These are phyloP conservation scores for Chlorella sorokiniana DNA, from an alignment of 139 green algal genomes.

Conservation along the genomic window DNA sequence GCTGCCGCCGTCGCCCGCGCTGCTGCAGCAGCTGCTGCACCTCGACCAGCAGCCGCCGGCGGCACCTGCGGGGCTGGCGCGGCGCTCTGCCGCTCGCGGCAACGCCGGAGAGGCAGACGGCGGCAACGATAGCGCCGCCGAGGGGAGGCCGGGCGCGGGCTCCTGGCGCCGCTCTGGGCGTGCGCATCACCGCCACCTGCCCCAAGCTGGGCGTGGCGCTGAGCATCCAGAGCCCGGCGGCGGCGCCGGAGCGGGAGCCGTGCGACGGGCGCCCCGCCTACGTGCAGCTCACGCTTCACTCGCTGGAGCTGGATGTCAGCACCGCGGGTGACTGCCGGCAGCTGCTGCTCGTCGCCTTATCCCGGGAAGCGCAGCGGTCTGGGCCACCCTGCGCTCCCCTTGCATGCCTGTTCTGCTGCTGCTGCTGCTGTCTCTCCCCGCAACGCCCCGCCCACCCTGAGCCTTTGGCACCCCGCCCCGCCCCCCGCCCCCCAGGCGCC, in stretches of 20 bases:
- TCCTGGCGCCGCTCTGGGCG: not conserved
- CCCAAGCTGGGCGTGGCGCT: conserved; percentile 55
- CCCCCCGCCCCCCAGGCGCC: not conserved
- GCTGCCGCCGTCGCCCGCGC: not conserved
- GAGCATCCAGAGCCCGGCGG: conserved; percentile 15
- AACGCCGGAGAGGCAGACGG: not conserved
- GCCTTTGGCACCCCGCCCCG: not conserved
- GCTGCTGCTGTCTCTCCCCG: not conserved
- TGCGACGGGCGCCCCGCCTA: not conserved
- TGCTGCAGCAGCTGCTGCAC: conserved; percentile 39
- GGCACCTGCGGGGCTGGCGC: not conserved
- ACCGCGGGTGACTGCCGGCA: not conserved
- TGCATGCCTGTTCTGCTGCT: conserved; percentile 16
- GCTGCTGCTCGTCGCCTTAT: no score
- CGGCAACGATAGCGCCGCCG: not conserved
- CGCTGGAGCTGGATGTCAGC: conserved; percentile 15
- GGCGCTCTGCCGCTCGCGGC: not conserved
- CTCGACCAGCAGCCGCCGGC: conserved; percentile 13
- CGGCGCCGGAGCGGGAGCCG: not conserved
- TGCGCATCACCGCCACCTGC: conserved; percentile 37
- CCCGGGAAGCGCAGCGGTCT: no score
- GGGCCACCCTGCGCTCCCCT: no score
- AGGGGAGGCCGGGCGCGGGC: not conserved
- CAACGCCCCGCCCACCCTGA: not conserved
- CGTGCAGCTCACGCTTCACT: conserved; percentile 40